phyloP scores from a whole-genome alignment of 345 rosid species.

The Camelina neglecta region DNA sequence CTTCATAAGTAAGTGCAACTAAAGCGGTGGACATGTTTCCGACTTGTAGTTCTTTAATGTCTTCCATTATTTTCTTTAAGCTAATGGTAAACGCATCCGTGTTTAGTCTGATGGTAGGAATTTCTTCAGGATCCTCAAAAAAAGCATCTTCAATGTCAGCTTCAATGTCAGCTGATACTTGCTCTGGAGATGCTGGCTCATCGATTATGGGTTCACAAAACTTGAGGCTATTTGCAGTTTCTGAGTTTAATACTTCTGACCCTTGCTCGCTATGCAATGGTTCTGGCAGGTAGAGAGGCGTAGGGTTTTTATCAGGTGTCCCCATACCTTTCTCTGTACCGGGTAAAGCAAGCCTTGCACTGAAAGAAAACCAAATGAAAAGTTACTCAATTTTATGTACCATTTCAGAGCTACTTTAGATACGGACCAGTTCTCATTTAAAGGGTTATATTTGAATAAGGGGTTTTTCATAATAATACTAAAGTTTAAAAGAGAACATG shows the following conservation, averaged over 20 bases:
- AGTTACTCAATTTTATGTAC: background rate
- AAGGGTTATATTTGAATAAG: background rate
- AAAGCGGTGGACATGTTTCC: constrained; percentile 73
- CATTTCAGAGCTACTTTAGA: constrained; percentile 16
- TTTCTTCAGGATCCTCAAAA: constrained; percentile 71
- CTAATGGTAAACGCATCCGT: constrained; percentile 66
- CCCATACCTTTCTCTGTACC: constrained; percentile 58
- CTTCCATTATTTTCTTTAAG: constrained; percentile 69
- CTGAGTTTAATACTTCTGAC: constrained; percentile 44
- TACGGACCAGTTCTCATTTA: background rate
- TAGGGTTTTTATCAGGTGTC: constrained; percentile 48
- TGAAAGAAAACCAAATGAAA: constrained; percentile 41
- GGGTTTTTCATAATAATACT: background rate
- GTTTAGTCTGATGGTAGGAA: constrained; percentile 79
- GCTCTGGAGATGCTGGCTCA: constrained; percentile 87
- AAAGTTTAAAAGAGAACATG: constrained; percentile 25
- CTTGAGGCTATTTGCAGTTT: constrained; percentile 37
- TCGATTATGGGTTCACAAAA: constrained; percentile 79
- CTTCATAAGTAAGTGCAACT: constrained; percentile 74
- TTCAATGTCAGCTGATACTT: constrained; percentile 64
- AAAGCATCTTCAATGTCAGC: constrained; percentile 78
- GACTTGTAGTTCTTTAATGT: constrained; percentile 70
- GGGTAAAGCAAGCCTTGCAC: constrained; percentile 90
- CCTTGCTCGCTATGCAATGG: constrained; percentile 43
- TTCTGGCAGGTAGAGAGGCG: constrained; percentile 55